phyloP scores from a whole-genome alignment of 1,284 basidiomycete species.

The Malassezia psittaci region DNA sequence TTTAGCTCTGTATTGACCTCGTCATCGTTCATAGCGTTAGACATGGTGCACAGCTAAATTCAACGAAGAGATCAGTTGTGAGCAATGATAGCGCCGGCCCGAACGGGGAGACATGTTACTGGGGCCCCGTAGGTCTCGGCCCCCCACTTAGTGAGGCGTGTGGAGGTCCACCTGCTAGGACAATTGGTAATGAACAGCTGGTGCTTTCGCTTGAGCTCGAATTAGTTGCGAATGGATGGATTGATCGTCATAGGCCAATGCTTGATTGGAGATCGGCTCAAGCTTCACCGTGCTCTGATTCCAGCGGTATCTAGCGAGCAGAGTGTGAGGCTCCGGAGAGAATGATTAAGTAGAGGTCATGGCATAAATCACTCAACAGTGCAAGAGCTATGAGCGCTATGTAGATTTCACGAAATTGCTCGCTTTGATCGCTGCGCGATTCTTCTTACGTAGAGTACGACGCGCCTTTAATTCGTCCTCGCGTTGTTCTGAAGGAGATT shows the following conservation, averaged over 20 bases:
- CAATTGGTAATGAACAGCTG: too few relatives aligned
- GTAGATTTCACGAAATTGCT: constrained; percentile 38
- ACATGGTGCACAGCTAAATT: constrained; percentile 22
- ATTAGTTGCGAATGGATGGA: too few relatives aligned
- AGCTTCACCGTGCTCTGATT: neutral
- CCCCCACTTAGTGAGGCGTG: constrained; percentile 3
- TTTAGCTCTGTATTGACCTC: constrained; percentile 95
- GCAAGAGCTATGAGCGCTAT: constrained; percentile 2
- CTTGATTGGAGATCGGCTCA: neutral
- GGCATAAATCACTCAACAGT: too few relatives aligned
- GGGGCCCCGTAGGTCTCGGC: neutral
- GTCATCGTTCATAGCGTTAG: constrained; percentile 74
- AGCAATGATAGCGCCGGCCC: constrained; percentile 10
- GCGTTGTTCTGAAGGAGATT: constrained; percentile 8
- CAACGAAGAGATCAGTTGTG: neutral
- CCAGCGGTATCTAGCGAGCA: neutral
- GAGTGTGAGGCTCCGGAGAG: neutral
- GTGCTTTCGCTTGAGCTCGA: neutral
- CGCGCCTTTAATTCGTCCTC: constrained; percentile 6
- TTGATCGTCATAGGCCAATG: too few relatives aligned
- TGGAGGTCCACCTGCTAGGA: neutral
- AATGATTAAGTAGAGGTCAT: too few relatives aligned
- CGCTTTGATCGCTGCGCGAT: constrained; percentile 37
- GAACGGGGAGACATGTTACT: constrained; percentile 4
- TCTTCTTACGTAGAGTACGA: constrained; percentile 24